These are phyloP conservation scores for Mycena rosella DNA, from an alignment of 768 basidiomycete genomes.

Conservation along the genomic window DNA sequence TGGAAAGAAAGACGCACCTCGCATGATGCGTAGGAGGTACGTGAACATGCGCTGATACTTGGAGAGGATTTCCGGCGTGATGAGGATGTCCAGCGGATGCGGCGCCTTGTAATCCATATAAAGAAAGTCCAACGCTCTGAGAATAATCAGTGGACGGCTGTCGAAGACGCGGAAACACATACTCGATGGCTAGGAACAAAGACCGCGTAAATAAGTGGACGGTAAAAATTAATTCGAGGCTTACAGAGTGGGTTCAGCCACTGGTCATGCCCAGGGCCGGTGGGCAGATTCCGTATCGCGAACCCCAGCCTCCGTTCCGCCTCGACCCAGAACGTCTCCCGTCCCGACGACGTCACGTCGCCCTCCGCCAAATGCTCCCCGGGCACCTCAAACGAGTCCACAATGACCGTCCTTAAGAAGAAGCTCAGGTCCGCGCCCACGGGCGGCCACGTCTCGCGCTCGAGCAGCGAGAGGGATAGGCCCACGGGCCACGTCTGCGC, in stretches of 20 bases:
- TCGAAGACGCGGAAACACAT: constrained; percentile 24
- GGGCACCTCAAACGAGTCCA: constrained; percentile 74
- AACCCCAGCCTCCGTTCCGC: constrained; percentile 86
- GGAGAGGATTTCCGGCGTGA: constrained; percentile 77
- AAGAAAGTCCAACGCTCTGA: constrained; percentile 88
- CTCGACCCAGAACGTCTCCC: constrained; percentile 58
- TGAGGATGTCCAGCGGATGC: constrained; percentile 77
- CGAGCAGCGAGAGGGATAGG: constrained; percentile 77
- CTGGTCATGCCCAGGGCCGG: constrained; percentile 72
- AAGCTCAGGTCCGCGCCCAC: constrained; percentile 88
- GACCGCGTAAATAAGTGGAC: not conserved
- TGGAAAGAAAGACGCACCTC: constrained; percentile 64
- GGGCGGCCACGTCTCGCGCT: constrained; percentile 87
- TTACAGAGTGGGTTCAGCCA: constrained; percentile 88
- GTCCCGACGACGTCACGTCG: constrained; percentile 44
- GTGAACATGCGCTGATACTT: constrained; percentile 91
- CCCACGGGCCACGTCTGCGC: constrained; percentile 74
- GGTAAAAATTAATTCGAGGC: constrained; percentile 44
- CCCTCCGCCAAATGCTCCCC: constrained; percentile 38
- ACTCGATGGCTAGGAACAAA: constrained; percentile 46
- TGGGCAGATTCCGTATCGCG: constrained; percentile 80
- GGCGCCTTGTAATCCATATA: constrained; percentile 94
- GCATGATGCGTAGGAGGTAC: constrained; percentile 80
- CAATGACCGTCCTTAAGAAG: constrained; percentile 85
- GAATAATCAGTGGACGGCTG: not conserved